These are phyloP conservation scores for Scorias spongiosa DNA, from an alignment of 2,329 filamentous ascomycete genomes.

Conservation along the genomic window DNA sequence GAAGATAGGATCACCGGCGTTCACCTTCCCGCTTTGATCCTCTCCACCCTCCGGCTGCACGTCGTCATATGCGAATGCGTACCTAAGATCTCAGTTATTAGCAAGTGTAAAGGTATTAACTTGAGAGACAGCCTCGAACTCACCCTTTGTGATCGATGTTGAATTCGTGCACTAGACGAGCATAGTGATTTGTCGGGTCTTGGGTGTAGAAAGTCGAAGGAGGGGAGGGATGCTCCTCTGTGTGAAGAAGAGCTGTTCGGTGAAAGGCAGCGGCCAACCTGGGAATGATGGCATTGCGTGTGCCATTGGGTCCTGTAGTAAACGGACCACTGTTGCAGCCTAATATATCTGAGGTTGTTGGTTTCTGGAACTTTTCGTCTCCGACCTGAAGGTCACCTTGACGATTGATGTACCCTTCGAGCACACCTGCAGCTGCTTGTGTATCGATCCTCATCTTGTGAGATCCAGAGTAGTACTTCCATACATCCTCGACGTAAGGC, in stretches of 20 bases:
- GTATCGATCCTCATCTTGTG: constrained; percentile 44
- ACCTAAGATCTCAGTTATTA: constrained; percentile 15
- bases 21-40: constrained; percentile 40
- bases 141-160: constrained; percentile 42
- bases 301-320: constrained; percentile 26
- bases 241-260: constrained; percentile 49
- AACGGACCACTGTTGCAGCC: constrained; percentile 53
- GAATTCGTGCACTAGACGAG: constrained; percentile 43
- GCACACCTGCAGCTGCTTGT: constrained; percentile 42
- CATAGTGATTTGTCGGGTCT: constrained; percentile 39
- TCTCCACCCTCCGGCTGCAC: constrained; percentile 43
- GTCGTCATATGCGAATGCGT: constrained; percentile 53
- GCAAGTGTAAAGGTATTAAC: neutral
- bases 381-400: constrained; percentile 29
- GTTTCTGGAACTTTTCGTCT: constrained; percentile 38
- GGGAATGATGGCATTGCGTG: constrained; percentile 50
- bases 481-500: constrained; percentile 37
- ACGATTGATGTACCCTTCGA: constrained; percentile 34
- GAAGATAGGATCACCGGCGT: constrained; percentile 29
- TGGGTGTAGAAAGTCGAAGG: constrained; percentile 20
- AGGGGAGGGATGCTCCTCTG: constrained; percentile 23
- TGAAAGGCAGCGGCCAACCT: constrained; percentile 67
- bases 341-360: constrained; percentile 49
- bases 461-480: constrained; percentile 32
- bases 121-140: neutral